phyloP scores from a whole-genome alignment of 257 asterid species.

The Lithospermum erythrorhizon region DNA sequence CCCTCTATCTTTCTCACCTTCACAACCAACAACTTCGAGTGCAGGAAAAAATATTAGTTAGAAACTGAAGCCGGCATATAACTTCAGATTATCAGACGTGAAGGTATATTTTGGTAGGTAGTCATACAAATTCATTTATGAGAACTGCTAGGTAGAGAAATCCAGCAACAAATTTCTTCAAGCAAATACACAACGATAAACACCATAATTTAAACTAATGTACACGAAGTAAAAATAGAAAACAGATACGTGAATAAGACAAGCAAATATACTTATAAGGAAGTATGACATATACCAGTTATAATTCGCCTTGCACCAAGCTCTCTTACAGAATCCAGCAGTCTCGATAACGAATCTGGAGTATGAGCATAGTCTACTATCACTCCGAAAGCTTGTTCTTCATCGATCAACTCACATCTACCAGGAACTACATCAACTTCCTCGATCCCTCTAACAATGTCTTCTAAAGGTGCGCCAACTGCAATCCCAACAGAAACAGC shows the following conservation, averaged over 20 bases:
- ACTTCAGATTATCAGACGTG: neutral
- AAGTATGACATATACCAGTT: constrained; percentile 40
- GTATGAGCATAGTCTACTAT: constrained; percentile 83
- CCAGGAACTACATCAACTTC: constrained; percentile 97
- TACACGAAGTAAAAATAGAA: neutral
- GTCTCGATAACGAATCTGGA: constrained; percentile 70
- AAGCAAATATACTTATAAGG: neutral
- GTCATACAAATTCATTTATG: neutral
- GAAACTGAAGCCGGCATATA: neutral
- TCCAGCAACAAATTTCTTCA: neutral
- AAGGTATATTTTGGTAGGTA: neutral
- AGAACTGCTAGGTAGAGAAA: neutral
- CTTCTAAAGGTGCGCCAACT: constrained; percentile 94
- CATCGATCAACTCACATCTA: constrained; percentile 91
- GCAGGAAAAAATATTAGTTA: constrained; percentile 15
- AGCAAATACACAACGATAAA: no score
- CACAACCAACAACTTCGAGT: constrained; percentile 68
- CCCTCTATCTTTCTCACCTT: constrained; percentile 79
- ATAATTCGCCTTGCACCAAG: constrained; percentile 74
- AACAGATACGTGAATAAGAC: neutral
- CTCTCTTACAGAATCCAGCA: constrained; percentile 81
- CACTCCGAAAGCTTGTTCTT: constrained; percentile 94
- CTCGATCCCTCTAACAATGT: constrained; percentile 91
- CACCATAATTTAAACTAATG: neutral
- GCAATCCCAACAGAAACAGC: constrained; percentile 89